Evolutionary conservation across 1,139 yeast genomes (phyloP), one percentile per base, ranked within the genome.

Genomic region (Waltiozyma sp.): DNA sequence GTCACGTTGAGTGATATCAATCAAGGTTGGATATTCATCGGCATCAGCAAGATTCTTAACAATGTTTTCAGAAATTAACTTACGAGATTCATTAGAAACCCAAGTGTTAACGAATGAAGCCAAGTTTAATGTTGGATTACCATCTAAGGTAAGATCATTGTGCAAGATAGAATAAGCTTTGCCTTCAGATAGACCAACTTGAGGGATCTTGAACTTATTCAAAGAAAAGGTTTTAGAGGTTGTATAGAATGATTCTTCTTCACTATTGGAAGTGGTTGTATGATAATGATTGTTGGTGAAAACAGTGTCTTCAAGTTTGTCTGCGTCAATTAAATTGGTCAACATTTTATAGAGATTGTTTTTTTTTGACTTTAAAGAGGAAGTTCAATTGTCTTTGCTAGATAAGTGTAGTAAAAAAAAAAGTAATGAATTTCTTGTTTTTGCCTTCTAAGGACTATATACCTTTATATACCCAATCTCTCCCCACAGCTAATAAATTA

Each of bases 11-110:
- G 89, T 95, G 51, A 85, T 61, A 47, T 82, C 91, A 57, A 86
- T 70, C 62, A 88, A 63, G 39, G 89, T 82, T 10, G 96, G 96
- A 61, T 88, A 88, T 66, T 88, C 96, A 60, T 88, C 96, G 54
- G 83, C 82, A 63, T 88, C 96, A 11, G 96, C 95, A 59, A 88
- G 68, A 63, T 88, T 88, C 70, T 88, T 88, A 53, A 86, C 81
- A 48, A 86, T 56, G 61, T 88, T 87, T 57, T 84, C 89, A 28
- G 60, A 45, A 45, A 80, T 72, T 51, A 88, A 69, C 52, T 69
- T 69, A 38, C 60, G 53, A 2, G 80, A 74, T 35, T 61, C 61
- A 4, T 72, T 77, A 46, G 76, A 75, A 38, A 80, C 60, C 49
- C 69, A 72, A 16, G 95, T 88, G 64, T 85, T 86, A 51, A 88